A percentile compares a stretch with the other conserved stretches of the same genome.
Conservation (phyloP, 2,329 filamentous ascomycete genomes). For the Zelopaecilomyces penicillatus region DNA sequence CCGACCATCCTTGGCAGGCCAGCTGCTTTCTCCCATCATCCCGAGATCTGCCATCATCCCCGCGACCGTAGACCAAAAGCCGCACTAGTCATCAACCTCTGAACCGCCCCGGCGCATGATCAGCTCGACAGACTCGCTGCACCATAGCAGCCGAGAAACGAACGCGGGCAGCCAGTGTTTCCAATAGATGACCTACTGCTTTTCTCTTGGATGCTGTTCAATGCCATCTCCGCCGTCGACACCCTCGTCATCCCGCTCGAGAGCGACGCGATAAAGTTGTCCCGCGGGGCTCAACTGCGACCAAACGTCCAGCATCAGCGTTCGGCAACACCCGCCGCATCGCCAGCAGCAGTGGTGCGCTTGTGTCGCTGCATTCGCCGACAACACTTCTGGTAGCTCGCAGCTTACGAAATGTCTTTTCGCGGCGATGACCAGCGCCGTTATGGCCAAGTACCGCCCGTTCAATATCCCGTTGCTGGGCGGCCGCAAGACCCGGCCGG, state of each 20-base stretch:
- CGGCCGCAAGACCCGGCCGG: constrained; percentile 25
- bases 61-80: too few relatives aligned
- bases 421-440: constrained; percentile 53
- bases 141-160: not conserved
- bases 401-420: constrained; percentile 47
- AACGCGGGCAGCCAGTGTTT: too few relatives aligned
- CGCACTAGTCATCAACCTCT: too few relatives aligned
- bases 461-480: constrained; percentile 50
- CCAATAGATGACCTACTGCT: not conserved
- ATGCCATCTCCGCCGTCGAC: constrained; percentile 1
- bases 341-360: constrained; percentile 1
- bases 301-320: not conserved
- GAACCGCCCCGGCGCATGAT: not conserved
- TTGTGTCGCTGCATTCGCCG: not conserved
- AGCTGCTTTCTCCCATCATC: too few relatives aligned
- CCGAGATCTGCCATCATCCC: too few relatives aligned
- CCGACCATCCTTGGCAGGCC: too few relatives aligned
- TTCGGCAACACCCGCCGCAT: not conserved
- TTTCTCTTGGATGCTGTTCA: not conserved
- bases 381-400: not conserved
- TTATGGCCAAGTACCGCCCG: constrained; percentile 58
- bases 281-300: constrained; percentile 11
- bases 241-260: not conserved
- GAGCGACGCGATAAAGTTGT: constrained; percentile 11
- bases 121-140: not conserved